phyloP scores from a whole-genome alignment of 2,329 filamentous ascomycete genomes.

The Ascochyta rabiei region DNA sequence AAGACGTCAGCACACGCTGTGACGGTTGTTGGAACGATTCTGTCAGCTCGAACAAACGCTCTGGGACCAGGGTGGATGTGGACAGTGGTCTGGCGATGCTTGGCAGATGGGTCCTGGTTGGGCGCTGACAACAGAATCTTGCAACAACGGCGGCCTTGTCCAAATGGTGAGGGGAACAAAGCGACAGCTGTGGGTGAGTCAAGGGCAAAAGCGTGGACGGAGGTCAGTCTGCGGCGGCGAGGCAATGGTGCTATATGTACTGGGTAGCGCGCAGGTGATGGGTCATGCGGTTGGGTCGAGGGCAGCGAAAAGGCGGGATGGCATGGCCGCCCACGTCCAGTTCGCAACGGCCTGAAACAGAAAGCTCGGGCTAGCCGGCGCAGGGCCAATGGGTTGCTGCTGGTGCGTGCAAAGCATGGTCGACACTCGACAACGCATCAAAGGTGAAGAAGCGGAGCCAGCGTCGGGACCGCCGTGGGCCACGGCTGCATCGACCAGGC shows the following conservation, averaged over 20 bases:
- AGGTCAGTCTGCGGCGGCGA: conserved; percentile 19
- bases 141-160: conserved; percentile 29
- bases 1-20: conserved; percentile 22
- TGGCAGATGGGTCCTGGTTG: conserved; percentile 31
- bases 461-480: conserved; percentile 23
- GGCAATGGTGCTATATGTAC: conserved; percentile 39
- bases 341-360: conserved; percentile 46
- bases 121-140: conserved; percentile 32
- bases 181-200: not conserved
- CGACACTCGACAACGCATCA: conserved; percentile 50
- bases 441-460: conserved; percentile 38
- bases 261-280: conserved; percentile 29
- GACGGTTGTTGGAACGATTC: conserved; percentile 14
- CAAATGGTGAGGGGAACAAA: conserved; percentile 18
- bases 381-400: conserved; percentile 37
- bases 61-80: not conserved
- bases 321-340: conserved; percentile 41
- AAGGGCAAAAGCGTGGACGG: not conserved
- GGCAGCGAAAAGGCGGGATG: conserved; percentile 41
- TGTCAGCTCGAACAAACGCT: not conserved
- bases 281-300: conserved; percentile 43
- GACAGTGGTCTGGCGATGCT: conserved; percentile 6
- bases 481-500: conserved; percentile 36
- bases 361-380: conserved; percentile 40
- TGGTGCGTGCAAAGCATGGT: conserved; percentile 34